Percentiles rank a stretch among this genome's conserved stretches.
These are phyloP conservation scores for Hypoxylon rickii DNA, from an alignment of 495 filamentous ascomycete species.

Conservation along the genomic window DNA sequence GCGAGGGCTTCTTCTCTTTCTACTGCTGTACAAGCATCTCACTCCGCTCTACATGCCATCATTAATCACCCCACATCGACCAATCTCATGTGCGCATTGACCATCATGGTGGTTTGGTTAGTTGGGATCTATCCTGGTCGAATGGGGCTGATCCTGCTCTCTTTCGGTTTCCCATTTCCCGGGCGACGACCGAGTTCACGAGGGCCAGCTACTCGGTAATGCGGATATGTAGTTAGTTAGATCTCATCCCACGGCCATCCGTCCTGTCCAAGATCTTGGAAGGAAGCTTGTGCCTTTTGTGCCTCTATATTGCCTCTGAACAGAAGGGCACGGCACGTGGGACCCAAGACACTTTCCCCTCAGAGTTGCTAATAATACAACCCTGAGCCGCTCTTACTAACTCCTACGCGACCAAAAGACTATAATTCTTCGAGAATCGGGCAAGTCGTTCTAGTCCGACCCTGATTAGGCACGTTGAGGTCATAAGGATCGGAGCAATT, in stretches of 20 bases:
- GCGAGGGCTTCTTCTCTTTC: not conserved
- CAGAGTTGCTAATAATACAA: constrained; percentile 1
- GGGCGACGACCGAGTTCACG: not conserved
- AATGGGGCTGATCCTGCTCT: too few relatives aligned
- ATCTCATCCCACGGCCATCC: not conserved
- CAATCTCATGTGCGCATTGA: constrained; percentile 14
- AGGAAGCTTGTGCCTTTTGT: constrained; percentile 1
- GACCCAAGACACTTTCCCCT: too few relatives aligned
- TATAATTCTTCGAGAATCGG: too few relatives aligned
- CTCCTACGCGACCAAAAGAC: too few relatives aligned
- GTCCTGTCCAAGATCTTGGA: not conserved
- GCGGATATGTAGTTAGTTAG: constrained; percentile 2
- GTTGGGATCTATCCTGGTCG: too few relatives aligned
- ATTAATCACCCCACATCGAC: constrained; percentile 14
- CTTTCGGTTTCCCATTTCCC: not conserved
- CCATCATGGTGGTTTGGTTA: too few relatives aligned
- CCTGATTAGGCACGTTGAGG: too few relatives aligned
- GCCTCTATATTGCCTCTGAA: too few relatives aligned
- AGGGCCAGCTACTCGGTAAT: not conserved
- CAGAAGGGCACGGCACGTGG: constrained; percentile 4
- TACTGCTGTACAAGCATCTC: constrained; percentile 18
- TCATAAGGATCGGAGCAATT: too few relatives aligned
- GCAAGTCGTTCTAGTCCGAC: too few relatives aligned
- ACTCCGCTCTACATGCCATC: constrained; percentile 24
- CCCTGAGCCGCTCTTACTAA: too few relatives aligned